Base-by-base conservation (phyloP, 2,329 filamentous ascomycete species). In the Pseudogymnoascus verrucosus region DNA sequence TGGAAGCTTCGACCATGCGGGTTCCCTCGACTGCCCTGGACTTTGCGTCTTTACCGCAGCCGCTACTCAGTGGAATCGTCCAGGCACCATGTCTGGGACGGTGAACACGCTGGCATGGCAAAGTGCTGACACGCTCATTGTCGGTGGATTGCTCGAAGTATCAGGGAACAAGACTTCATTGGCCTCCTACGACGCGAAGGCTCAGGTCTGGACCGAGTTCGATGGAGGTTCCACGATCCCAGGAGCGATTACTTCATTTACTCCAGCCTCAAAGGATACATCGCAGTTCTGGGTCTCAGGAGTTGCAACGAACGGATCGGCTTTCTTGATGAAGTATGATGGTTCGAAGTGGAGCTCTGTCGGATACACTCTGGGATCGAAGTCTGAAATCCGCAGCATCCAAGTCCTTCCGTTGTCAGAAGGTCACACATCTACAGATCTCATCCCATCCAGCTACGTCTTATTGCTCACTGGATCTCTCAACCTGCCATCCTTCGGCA, bases 381-480 rank as follows among this genome's bases (percentile, higher is more conserved):
- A 82, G 19, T 92, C 91, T 1, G 78, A 81, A 19, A 87, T 99
- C 68, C 87, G 85, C 62, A 89, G 90, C 66, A 80, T 99, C 5
- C 93, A 98, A 72, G 81, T 98, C 64, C 87, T 98, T 69, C 83
- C 85, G 3, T 75, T 96, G 19, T 88, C 84, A 0, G 76, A 87
- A 60, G 76, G 84, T 14, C 95, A 98, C 73, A 84, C 78, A 37
- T 76, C 80, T 12, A 86, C 83, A 1, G 76, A 83, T 39, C 78
- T 92, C 5, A 77, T 99, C 14, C 81, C 86, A 61, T 76, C 82
- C 16, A 80, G 86, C 66, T 86, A 95, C 73, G 82, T 86, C 3
- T 83, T 99, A 37, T 83, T 99, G 76, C 79, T 98, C 60, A 91
- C 91, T n/a, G 95, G 95, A 40, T 84, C 89, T 62, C 84, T 99